phyloP scores from a whole-genome alignment of 345 rosid genomes.

The Bruguiera sexangula region DNA sequence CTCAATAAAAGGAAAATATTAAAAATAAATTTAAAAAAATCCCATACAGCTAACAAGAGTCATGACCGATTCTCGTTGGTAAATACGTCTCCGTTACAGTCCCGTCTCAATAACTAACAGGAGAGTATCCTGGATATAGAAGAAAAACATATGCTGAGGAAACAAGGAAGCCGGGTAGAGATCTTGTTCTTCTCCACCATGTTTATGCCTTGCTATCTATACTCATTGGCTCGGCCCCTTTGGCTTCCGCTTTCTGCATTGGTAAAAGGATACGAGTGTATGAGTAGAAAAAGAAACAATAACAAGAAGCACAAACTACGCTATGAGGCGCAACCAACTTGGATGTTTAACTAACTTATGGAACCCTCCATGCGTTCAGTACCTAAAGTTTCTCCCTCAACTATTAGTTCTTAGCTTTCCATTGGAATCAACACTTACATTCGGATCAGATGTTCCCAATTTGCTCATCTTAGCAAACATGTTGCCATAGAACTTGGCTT shows the following conservation, averaged over 20 bases:
- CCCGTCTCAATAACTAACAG: not conserved
- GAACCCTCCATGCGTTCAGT: too few relatives aligned
- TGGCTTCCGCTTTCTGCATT: conserved; percentile 13
- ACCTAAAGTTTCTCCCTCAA: not conserved
- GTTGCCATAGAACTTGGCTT: conserved; percentile 37
- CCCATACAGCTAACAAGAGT: too few relatives aligned
- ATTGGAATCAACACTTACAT: not conserved
- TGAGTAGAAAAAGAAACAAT: not conserved
- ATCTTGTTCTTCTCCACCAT: not conserved
- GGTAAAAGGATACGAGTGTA: not conserved
- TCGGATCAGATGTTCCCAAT: not conserved
- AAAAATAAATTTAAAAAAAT: too few relatives aligned
- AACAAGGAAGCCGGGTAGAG: not conserved
- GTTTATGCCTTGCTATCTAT: conserved; percentile 21
- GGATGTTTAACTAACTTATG: too few relatives aligned
- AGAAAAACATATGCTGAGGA: not conserved
- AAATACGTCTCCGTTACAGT: too few relatives aligned
- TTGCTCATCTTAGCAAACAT: conserved; percentile 16
- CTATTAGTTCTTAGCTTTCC: not conserved
- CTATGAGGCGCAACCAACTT: too few relatives aligned
- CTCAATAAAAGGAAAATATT: too few relatives aligned
- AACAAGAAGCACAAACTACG: not conserved
- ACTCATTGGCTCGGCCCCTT: conserved; percentile 12
- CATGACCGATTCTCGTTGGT: too few relatives aligned
- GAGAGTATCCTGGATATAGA: not conserved